Base-by-base conservation (phyloP, 306 rosid genomes). In the Quercus suber region DNA sequence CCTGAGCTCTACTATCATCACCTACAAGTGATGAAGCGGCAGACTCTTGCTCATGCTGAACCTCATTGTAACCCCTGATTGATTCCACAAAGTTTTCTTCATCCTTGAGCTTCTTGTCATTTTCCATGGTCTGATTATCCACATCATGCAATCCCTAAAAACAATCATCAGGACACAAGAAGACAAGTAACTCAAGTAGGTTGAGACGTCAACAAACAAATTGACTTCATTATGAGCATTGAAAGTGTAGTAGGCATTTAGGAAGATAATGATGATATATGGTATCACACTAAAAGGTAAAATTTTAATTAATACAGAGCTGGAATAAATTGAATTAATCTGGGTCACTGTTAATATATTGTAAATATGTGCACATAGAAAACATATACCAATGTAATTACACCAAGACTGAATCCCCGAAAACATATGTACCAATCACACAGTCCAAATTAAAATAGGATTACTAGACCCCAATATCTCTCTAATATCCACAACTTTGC, bases 61-160 rank as follows among this genome's bases (percentile, higher is more conserved):
- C 77, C 67, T 76, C 88, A 57, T 35, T 76, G 73, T 73, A 76
- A 76, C 79, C 80, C 74, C 51, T 73, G 72, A 74, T 53, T 79
- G 78, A 69, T 81, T 85, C 89, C 52, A 77, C 79, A 69, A 68
- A 35, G 15, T 53, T 19, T 21, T 30, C 64, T 18, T 43, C 58
- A 21, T 80, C 52, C 64, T 49, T 74, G 79, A 79, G 76, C 58
- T 82, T 78, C 79, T 73, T 82, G 60, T 73, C 86, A 73, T 74
- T 86, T 79, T 89, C 82, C 86, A 88, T 80, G n/a, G 82, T 83
- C 72, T 81, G 75, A 82, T 70, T 78, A 59, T 86, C 88, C 76
- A 87, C 73, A 59, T 84, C 87, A 71, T 81, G 76, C 75, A 84
- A 74, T 76, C 53, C 87, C 92, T 85, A 73, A 78, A 76, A 69